Evolutionary conservation across 352 stramenopile species (phyloP), one percentile per base, ranked within the genome.

Genomic region (Aphanomyces cochlioides): DNA sequence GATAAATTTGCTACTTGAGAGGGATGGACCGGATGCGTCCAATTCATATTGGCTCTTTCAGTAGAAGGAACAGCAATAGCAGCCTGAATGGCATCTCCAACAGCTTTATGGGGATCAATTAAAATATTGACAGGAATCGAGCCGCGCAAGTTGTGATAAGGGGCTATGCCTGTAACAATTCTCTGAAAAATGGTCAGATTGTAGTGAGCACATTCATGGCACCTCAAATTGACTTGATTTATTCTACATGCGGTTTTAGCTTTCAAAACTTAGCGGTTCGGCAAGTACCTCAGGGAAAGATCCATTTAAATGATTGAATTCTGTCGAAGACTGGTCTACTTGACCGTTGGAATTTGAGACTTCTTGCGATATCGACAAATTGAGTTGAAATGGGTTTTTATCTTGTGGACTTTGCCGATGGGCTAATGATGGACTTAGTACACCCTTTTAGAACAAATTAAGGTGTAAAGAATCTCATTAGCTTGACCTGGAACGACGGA

Each of bases 1-100:
- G 64, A 70, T 7, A 34, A 40, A 61, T 70, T 43, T 13, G 61
- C 36, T n/a, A 70, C 47, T 10, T 60, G 43, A 54, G 64, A 70
- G 15, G 64, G 64, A 39, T 70, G 64, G 43, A 70, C 61, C 3
- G 64, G 64, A 40, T 61, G 17, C 13, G 53, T 39, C 64, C 64
- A 70, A 19, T 70, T 54, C 7, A 56, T 56, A 3, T 17, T 19
- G 5, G 36, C 64, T 38, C 64, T 47, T n/a, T 70, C 64, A 2
- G 28, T 17, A 12, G 50, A 5, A 13, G 64, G 28, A 8, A 70
- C 19, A 0, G 64, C 28, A 19, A 59, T 19, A n/a, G 64, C 64
- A 7, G 47, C 36, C 28, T 70, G 64, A 10, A 70, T 39, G 3
- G 64, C 64, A 50, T 70, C 47, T 1, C 10, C 13, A 47, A 70